Percentiles rank a stretch among this genome's conserved stretches.
Evolutionary conservation across 768 basidiomycete species (phyloP).

Genomic region (Kwoniella bestiolae): DNA sequence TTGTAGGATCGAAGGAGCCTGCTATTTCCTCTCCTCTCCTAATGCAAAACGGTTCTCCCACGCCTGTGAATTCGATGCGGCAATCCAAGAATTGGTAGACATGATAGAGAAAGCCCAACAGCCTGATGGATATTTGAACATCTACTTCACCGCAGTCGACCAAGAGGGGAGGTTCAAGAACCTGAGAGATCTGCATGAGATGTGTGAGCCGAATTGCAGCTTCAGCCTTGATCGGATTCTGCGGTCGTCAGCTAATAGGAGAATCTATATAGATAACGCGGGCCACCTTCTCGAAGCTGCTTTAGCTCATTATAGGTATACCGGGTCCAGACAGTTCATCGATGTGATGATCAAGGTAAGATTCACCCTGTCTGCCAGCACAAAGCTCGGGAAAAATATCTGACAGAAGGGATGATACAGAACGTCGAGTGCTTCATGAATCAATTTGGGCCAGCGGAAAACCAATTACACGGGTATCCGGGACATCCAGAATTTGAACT

Average conservation of each 20-base stretch:
- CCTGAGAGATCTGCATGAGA: slow-evolving; percentile 42
- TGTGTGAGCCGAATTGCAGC: no score
- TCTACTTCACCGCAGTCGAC: slow-evolving; percentile 44
- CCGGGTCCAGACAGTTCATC: slow-evolving; percentile 36
- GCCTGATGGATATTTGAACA: slow-evolving; percentile 41
- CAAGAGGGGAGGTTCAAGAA: slow-evolving; percentile 38
- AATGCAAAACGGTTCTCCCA: slow-evolving; percentile 18
- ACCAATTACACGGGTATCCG: slow-evolving; percentile 41
- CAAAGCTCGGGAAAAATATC: neutral
- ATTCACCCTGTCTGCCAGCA: neutral
- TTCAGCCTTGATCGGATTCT: neutral
- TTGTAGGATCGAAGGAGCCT: slow-evolving; percentile 37
- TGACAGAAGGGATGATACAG: slow-evolving; percentile 5
- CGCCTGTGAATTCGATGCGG: slow-evolving; percentile 21
- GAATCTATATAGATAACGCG: slow-evolving; percentile 29
- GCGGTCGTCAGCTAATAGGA: neutral
- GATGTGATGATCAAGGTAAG: slow-evolving; percentile 47
- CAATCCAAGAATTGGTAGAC: slow-evolving; percentile 36
- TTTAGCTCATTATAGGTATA: slow-evolving; percentile 36
- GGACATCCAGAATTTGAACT: slow-evolving; percentile 48
- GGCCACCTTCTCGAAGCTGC: slow-evolving; percentile 45
- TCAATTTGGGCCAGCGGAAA: slow-evolving; percentile 27
- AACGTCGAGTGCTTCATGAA: slow-evolving; percentile 35
- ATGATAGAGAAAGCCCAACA: slow-evolving; percentile 44
- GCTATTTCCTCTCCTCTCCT: slow-evolving; percentile 37